Evolutionary conservation across 2,329 filamentous ascomycete species (phyloP), one percentile per base, ranked within the genome.

Genomic region (Hymenoscyphus scutula): DNA sequence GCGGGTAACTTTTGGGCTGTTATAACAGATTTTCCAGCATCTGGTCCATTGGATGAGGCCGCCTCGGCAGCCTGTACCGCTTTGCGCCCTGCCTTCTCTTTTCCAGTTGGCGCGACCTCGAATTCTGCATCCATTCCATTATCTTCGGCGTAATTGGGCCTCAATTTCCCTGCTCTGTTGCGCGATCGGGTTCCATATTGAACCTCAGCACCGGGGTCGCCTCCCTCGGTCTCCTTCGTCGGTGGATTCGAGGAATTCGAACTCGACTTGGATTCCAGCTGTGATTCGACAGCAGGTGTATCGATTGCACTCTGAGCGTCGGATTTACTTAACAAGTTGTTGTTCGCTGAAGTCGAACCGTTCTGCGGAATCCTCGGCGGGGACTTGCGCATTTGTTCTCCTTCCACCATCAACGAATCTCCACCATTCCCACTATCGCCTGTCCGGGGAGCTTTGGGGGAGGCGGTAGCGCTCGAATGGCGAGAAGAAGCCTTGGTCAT

Each of bases 91-190:
- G 85, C 83, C 61, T 79, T 79, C 17, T 70, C 67, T 69, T 84
- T 82, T 72, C 81, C 80, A 69, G 83, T 77, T 59, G 79, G 75
- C 73, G 82, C 79, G 74, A 82, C 84, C 72, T 97, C 94, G 75
- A 92, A 91, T 74, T 98, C 95, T 77, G 91, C 87, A 72, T 98
- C 94, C 69, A 93, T 82, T 76, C 97, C 94, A 77, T 85, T 90
- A 77, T 94, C 91, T 78, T 99, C 95, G 58, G 95, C 94, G 77
- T 99, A 99, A 77, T 99, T 99, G 68, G 89, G 88, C 69, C 95
- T 90, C 70, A 89, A 84, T 69, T 84, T 86, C 72, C 90, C 89
- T 62, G 85, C 88, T 73, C 93, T 89, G 77, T 96, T 96, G 75
- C 95, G 90, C 58, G 93, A 97, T 72, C 93, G 89, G 75, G 95